A percentile compares a stretch with the other conserved stretches of the same genome.
phyloP scores from a whole-genome alignment of 306 rosid species.

The Rubus idaeus region DNA sequence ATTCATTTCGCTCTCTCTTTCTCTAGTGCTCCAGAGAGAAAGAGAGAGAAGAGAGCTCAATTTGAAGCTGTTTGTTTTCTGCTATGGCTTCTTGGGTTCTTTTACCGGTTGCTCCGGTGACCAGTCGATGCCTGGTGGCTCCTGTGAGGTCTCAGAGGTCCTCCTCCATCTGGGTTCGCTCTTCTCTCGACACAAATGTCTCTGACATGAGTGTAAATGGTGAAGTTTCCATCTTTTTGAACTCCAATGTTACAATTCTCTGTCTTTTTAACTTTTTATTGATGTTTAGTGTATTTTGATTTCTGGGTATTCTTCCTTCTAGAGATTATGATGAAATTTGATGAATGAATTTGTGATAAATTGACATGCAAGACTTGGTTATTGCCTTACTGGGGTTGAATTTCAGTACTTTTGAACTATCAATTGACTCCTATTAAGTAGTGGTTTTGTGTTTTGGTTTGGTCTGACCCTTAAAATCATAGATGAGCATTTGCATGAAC shows the following conservation, averaged over 20 bases:
- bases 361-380: not conserved
- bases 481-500: not conserved
- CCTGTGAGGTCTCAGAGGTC: conserved; percentile 31
- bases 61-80: not conserved
- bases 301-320: conserved; percentile 9
- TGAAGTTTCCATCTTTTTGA: conserved; percentile 18
- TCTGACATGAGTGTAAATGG: conserved; percentile 91
- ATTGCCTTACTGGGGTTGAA: not conserved
- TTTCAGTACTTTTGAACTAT: not conserved
- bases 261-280: not conserved
- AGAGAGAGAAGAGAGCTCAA: conserved; percentile 10
- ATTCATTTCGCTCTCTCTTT: conserved; percentile 11
- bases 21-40: not conserved
- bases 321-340: not conserved
- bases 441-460: not conserved
- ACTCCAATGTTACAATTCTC: not conserved
- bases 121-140: conserved; percentile 37
- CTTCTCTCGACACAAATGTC: conserved; percentile 77
- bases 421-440: not conserved
- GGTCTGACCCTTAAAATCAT: not conserved
- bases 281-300: not conserved
- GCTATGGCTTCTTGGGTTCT: conserved; percentile 69
- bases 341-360: not conserved
- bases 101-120: conserved; percentile 49
- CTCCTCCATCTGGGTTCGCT: conserved; percentile 41